phyloP scores from a whole-genome alignment of 805 yeast genomes.

The Metschnikowia cubensis region DNA sequence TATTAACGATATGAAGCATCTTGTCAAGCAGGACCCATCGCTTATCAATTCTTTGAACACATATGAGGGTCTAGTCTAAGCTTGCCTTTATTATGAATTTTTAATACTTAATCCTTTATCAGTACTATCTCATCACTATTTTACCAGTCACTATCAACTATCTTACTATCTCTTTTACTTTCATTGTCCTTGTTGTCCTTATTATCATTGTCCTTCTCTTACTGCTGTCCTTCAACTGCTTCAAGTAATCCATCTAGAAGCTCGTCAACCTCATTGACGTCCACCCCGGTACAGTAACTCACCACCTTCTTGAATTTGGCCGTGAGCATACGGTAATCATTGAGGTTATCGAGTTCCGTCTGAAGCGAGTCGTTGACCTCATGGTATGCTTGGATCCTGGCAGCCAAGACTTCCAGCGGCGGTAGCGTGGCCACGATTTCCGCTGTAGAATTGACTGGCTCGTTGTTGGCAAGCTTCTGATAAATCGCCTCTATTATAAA shows the following conservation, averaged over 20 bases:
- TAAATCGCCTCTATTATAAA: conserved; percentile 64
- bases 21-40: conserved; percentile 73
- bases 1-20: conserved; percentile 80
- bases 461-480: conserved; percentile 41
- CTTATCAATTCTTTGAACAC: conserved; percentile 72
- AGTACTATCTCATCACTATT: no score
- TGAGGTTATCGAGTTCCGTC: conserved; percentile 49
- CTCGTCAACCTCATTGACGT: conserved; percentile 71
- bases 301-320: conserved; percentile 83
- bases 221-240: conserved; percentile 75
- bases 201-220: neutral
- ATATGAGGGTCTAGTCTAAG: conserved; percentile 72
- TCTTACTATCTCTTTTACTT: no score
- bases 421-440: conserved; percentile 38
- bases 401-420: conserved; percentile 50
- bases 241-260: conserved; percentile 79
- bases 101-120: neutral
- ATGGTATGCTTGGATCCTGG: conserved; percentile 77
- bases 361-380: conserved; percentile 60
- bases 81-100: neutral
- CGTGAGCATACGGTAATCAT: conserved; percentile 38
- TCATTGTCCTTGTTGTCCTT: no score
- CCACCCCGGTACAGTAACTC: conserved; percentile 85
- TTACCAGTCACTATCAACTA: no score
- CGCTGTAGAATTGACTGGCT: conserved; percentile 24